These are phyloP conservation scores for Lodderomyces parapsilosis DNA, from an alignment of 1,139 yeast genomes.

Conservation along the genomic window DNA sequence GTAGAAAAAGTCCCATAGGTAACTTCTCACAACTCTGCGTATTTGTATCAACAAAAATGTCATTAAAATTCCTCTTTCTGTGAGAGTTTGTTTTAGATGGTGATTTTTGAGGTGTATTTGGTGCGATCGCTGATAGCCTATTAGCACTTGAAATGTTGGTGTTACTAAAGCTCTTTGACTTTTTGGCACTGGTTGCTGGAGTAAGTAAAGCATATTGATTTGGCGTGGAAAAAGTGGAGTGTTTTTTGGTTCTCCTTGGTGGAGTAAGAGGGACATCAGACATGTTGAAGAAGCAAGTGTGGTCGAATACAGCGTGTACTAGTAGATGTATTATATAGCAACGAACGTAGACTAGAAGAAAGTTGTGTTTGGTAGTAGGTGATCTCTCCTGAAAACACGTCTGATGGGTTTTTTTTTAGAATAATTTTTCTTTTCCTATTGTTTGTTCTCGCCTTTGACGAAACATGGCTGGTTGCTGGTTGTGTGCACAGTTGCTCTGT, in stretches of 20 bases:
- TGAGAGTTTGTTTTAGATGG: slow-evolving; percentile 13
- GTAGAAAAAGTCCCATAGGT: slow-evolving; percentile 33
- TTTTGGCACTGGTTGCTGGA: slow-evolving; percentile 7
- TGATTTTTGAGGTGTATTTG: slow-evolving; percentile 39
- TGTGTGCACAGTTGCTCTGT: no score
- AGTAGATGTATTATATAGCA: neutral
- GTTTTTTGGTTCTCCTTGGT: slow-evolving; percentile 1
- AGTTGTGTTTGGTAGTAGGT: no score
- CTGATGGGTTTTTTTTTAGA: neutral
- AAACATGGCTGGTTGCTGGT: neutral
- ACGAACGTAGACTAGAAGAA: no score
- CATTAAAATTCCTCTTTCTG: slow-evolving; percentile 8
- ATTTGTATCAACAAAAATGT: slow-evolving; percentile 13
- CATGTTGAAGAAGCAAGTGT: no score
- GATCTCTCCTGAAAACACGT: neutral
- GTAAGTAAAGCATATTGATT: slow-evolving; percentile 1
- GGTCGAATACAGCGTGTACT: no score
- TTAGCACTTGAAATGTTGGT: neutral
- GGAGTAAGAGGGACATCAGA: slow-evolving; percentile 2
- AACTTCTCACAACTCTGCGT: slow-evolving; percentile 9
- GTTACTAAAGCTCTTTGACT: slow-evolving; percentile 1
- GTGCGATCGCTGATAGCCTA: slow-evolving; percentile 25
- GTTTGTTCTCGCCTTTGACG: neutral
- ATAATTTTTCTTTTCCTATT: neutral
- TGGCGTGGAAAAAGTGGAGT: slow-evolving; percentile 1